Base-by-base conservation (phyloP, 108 stramenopile species). In the Schizochytrium sp. region DNA sequence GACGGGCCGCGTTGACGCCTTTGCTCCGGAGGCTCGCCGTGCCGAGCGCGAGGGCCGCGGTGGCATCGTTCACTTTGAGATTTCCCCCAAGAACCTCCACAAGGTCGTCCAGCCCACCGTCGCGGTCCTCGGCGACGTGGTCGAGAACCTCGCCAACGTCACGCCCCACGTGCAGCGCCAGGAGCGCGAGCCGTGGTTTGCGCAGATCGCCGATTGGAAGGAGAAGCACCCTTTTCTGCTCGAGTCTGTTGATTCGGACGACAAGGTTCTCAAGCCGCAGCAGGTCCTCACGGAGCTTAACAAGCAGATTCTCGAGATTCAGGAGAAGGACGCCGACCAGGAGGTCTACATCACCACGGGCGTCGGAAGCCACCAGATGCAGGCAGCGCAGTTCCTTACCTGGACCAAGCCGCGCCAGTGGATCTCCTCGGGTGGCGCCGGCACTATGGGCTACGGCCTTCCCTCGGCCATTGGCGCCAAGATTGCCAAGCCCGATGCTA, bases 371-470 rank as follows among this genome's bases (percentile, higher is more conserved):
- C 97, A 97, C 88, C 97, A 97, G 92, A 97, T 97, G 97, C 95
- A 95, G 57, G 95, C 97, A 10, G 97, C 97, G 5, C 97, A 97
- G 95, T 93, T 96, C 60, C 95, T 97, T 87, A 97, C 96, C 57
- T 97, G 97, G 96, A 97, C 96, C 47, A 92, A 97, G 90, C 97
- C 97, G 58, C 91, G 96, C 69, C 96, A 97, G 91, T 96, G 96
- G 96, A 93, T 97, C 57, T 93, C 94, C 28, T 95, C 94, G 60
- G 96, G 95, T 21, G 96, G 96, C 43, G 92, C 96, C 60, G 97
- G 97, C 53, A 97, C 97, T 21, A 97, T 97, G 97, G 97, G 97
- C 53, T 96, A 96, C 59, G 93, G 95, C 44, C 88, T 95, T 18
- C 96, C 96, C 41, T 96, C 95, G 88, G 93, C 92, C 87, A 96